Base-by-base conservation (phyloP, 495 filamentous ascomycete species). In the Podospora australis region DNA sequence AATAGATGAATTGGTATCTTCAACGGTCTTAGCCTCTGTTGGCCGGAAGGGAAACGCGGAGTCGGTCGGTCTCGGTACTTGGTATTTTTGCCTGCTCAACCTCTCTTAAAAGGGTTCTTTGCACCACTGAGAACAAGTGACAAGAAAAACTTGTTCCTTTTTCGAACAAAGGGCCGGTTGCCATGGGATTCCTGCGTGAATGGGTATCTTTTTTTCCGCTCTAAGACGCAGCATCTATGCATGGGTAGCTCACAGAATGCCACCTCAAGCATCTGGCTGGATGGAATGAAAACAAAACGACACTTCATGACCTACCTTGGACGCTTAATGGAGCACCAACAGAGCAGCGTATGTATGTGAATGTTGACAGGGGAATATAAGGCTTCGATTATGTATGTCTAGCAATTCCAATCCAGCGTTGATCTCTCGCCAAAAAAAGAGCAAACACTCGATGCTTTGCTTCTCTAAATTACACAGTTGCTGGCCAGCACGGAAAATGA, bases 171-270 rank as follows among this genome's bases (percentile, higher is more conserved):
- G 60, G 53, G 48, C 52, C 56, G 54, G 54, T 57, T 66, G 20
- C 59, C 62, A 60, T 63, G 59, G 63, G 55, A 42, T 26, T 54
- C 54, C 43, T 49, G 55, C 46, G 55, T 59, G 35, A 43, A 49
- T 41, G 48, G 52, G 55, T 25, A 36, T 36, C n/a, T n/a, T n/a
- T n/a, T n/a, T n/a, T n/a, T n/a, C n/a, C n/a, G n/a, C n/a, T n/a
- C n/a, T n/a, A 53, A 49, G 52, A 53, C 58, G 23, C 49, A n/a
- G n/a, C n/a, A n/a, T n/a, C n/a, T 53, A 48, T 62, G 60, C 60
- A 62, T 64, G 63, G 63, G 60, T 63, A 64, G 63, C 60, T 55
- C 52, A 64, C 55, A 52, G 45, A 59, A 62, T 59, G 55, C 51
- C 55, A 48, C 59, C 63, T 62, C 55, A 55, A 60, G 61, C 60